Evolutionary conservation across 2,329 filamentous ascomycete species (phyloP).

Genomic region (Helotiales sp.): DNA sequence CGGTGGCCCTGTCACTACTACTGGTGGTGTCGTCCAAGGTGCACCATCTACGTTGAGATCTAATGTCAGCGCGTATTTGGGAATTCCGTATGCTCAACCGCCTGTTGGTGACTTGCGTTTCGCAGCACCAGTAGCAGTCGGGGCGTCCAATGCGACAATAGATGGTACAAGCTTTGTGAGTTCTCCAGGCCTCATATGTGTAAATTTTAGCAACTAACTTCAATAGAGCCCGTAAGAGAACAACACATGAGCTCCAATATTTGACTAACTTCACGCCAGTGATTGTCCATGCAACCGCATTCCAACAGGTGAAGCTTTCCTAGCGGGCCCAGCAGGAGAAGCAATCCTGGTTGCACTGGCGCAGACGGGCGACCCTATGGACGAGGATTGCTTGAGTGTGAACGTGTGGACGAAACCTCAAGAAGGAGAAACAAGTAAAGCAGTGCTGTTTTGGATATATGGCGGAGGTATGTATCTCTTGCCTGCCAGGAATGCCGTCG

Average conservation of each 20-base stretch:
- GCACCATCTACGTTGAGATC: not conserved
- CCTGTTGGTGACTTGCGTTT: not conserved
- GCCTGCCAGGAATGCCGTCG: too few relatives aligned
- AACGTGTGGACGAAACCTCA: constrained; percentile 38
- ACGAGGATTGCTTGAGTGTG: constrained; percentile 38
- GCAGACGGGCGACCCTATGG: not conserved
- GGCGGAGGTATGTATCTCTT: constrained; percentile 39
- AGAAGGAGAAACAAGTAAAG: constrained; percentile 33
- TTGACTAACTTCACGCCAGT: too few relatives aligned
- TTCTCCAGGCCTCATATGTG: not conserved
- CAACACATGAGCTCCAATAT: too few relatives aligned
- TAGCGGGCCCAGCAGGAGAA: not conserved
- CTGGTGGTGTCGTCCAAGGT: not conserved
- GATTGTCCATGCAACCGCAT: too few relatives aligned
- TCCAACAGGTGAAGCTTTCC: too few relatives aligned
- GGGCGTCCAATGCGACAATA: not conserved
- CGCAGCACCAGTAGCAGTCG: not conserved
- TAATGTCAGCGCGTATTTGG: not conserved
- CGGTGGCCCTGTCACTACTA: too few relatives aligned
- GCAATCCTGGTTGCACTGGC: constrained; percentile 21
- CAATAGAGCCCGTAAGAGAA: too few relatives aligned
- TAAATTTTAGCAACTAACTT: too few relatives aligned
- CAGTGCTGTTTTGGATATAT: constrained; percentile 45
- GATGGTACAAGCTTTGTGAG: not conserved
- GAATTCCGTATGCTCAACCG: not conserved